Conservation (phyloP, 176 grass and related monocot genomes). For the Aegilops bicornis region DNA sequence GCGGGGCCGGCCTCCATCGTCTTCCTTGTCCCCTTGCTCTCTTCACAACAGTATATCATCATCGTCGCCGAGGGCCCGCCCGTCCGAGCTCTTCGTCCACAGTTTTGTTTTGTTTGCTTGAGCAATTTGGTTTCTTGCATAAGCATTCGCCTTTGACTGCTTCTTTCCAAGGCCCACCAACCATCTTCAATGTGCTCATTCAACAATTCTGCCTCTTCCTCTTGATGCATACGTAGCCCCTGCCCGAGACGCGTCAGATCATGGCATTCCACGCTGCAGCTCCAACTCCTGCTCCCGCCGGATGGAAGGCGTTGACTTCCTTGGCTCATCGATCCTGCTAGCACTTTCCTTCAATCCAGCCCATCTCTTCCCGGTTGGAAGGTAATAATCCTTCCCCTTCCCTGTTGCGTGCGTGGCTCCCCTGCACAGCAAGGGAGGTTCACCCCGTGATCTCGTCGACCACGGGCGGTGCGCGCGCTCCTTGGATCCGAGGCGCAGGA, state of each 20-base stretch:
- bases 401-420: too few species aligned
- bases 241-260: neutral
- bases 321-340: neutral
- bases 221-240: too few species aligned
- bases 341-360: neutral
- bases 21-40: neutral
- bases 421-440: too few species aligned
- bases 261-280: neutral
- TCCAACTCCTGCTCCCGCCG: neutral
- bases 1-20: neutral
- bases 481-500: neutral
- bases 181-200: slow-evolving; percentile 1
- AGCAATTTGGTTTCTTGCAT: neutral
- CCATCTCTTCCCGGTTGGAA: neutral
- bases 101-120: neutral
- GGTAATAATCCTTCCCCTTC: neutral
- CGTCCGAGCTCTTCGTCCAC: neutral
- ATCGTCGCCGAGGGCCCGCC: neutral
- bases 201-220: neutral
- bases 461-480: too few species aligned
- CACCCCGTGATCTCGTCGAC: too few species aligned
- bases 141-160: slow-evolving; percentile 22
- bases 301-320: slow-evolving; percentile 26
- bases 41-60: neutral
- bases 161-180: slow-evolving; percentile 24